Base-by-base conservation (phyloP, 768 basidiomycete genomes). In the Kwoniella dendrophila region DNA sequence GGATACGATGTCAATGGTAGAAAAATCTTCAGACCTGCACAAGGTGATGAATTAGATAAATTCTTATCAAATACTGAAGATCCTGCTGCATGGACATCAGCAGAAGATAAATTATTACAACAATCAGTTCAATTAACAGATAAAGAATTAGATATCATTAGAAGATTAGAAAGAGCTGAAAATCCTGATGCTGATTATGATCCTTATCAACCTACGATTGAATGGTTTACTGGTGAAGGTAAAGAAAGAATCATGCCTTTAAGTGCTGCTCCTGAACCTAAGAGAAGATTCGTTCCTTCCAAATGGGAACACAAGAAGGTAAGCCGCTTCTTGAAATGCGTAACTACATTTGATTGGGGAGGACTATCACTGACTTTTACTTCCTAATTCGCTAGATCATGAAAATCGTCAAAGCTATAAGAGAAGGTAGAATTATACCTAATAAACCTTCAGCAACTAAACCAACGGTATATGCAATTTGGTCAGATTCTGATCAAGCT, bases 231-330 rank as follows among this genome's bases (percentile, higher is more conserved):
- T 11, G 92, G 91, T 2, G 89, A 92, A 79, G 92, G 92, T 12
- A 93, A 92, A 74, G 90, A 96, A 74, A 91, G 94, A 81, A 81
- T 88, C 22, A 97, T 93, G 92, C 96, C 96, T 24, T 79, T 99
- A 14, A 90, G 88, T 11, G 86, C 87, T 30, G 89, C 90, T 27
- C 91, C 93, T 1, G 93, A 98, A 77, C 96, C 96, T 20, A 99
- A 99, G 81, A 85, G 92, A 56, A 85, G 96, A 48, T 99, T 94
- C 87, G 85, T 97, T 12, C 92, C 94, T 14, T 95, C 92, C 81
- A 98, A 94, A 82, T 99, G 96, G 96, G 96, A 98, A 81, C 97
- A 96, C 80, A 88, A 96, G 84, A 99, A 99, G 86, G 94, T 92
- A 72, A 56, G 76, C 62, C 5, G 12, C 41, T 33, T 41, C 49